These are phyloP conservation scores for Salix arbutifolia DNA, from an alignment of 345 rosid genomes.

Conservation along the genomic window DNA sequence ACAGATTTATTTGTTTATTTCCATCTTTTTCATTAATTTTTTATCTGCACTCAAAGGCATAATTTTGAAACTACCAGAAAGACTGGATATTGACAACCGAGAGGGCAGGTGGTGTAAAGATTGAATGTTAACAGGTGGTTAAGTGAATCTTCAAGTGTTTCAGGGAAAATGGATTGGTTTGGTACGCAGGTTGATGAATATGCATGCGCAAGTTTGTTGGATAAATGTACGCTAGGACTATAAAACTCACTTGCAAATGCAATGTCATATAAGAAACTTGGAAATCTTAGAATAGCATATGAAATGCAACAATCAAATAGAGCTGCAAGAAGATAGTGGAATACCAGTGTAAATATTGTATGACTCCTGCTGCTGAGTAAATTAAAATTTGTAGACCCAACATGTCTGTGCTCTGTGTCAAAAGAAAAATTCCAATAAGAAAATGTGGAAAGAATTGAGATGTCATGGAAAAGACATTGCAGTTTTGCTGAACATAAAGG, in stretches of 20 bases:
- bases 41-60: neutral
- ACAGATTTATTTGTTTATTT: neutral
- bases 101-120: neutral
- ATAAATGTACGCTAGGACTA: neutral
- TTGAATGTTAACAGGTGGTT: neutral
- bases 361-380: constrained; percentile 99
- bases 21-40: too few species aligned
- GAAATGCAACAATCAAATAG: constrained; percentile 15
- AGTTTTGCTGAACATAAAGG: neutral
- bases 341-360: constrained; percentile 98
- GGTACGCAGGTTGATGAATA: neutral
- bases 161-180: neutral
- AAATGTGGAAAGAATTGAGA: neutral
- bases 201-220: neutral
- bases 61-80: neutral
- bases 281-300: neutral
- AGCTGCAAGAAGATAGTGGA: constrained; percentile 15
- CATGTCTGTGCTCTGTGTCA: constrained; percentile 91
- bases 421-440: constrained; percentile 9
- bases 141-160: neutral
- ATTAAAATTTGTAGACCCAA: constrained; percentile 97
- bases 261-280: neutral
- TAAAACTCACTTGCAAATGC: neutral
- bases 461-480: neutral
- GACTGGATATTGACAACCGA: neutral